Evolutionary conservation across 768 basidiomycete genomes (phyloP).

Genomic region (Floccularia luteovirens): DNA sequence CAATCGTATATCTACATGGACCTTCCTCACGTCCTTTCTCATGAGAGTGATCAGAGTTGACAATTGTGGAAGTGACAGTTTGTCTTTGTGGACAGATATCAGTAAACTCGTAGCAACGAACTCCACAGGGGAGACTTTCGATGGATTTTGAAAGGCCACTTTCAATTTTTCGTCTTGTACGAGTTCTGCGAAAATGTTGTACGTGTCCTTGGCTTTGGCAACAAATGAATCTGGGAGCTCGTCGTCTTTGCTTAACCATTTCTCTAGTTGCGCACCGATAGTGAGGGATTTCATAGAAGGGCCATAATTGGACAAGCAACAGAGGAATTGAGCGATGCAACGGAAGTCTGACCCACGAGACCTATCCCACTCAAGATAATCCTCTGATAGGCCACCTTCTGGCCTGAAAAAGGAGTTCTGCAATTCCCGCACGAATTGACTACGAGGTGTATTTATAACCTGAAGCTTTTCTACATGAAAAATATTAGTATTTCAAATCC

Average conservation of each 20-base stretch:
- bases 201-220: constrained; percentile 29
- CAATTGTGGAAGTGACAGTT: constrained; percentile 28
- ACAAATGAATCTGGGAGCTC: constrained; percentile 22
- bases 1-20: constrained; percentile 59
- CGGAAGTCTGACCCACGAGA: constrained; percentile 51
- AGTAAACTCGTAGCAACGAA: constrained; percentile 51
- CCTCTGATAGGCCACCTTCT: constrained; percentile 24
- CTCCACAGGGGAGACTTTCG: constrained; percentile 63
- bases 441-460: constrained; percentile 51
- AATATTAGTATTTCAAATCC: background rate
- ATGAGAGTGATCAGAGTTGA: constrained; percentile 38
- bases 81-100: constrained; percentile 40
- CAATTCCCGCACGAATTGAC: constrained; percentile 51
- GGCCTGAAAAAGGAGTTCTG: constrained; percentile 35
- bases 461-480: constrained; percentile 52
- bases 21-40: constrained; percentile 43
- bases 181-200: constrained; percentile 37
- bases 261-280: constrained; percentile 32
- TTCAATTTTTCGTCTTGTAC: constrained; percentile 25
- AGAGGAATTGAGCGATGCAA: constrained; percentile 46
- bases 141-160: constrained; percentile 27
- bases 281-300: constrained; percentile 15
- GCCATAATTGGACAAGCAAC: constrained; percentile 36
- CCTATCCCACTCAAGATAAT: constrained; percentile 40
- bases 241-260: constrained; percentile 35